Evolutionary conservation across 192 early-diverging fungal species (phyloP).

Genomic region (Obelidium mucronatum): DNA sequence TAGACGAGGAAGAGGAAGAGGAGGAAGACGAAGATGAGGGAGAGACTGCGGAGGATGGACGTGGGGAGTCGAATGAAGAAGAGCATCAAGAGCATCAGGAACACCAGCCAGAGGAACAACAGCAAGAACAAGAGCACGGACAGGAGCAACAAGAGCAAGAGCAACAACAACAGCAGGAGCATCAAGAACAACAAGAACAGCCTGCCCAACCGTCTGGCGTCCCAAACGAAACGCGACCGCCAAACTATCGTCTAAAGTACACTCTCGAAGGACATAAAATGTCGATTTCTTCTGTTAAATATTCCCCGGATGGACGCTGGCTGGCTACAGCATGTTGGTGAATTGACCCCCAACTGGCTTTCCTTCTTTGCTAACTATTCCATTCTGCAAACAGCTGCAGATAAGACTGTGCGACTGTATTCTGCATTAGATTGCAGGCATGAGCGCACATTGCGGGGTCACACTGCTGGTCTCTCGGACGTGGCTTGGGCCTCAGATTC

Average conservation of each 20-base stretch:
- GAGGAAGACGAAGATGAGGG: too few relatives aligned
- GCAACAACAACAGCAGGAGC: background rate
- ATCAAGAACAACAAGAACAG: background rate
- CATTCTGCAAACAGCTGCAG: constrained; percentile 75
- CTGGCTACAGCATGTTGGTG: constrained; percentile 86
- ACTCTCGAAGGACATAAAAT: constrained; percentile 94
- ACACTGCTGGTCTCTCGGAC: constrained; percentile 93
- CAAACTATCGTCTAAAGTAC: constrained; percentile 87
- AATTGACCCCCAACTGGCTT: too few relatives aligned
- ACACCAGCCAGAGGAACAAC: background rate
- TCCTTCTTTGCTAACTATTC: background rate
- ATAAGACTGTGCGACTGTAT: constrained; percentile 96
- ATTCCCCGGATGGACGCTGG: constrained; percentile 98
- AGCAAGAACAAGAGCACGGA: background rate
- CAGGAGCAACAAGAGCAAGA: background rate
- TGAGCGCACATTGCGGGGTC: constrained; percentile 87
- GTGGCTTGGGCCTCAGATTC: constrained; percentile 97
- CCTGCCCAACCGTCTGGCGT: background rate
- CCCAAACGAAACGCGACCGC: constrained; percentile 31
- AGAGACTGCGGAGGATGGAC: too few relatives aligned
- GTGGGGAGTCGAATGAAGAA: too few relatives aligned
- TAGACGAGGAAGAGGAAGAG: background rate
- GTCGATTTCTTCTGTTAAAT: constrained; percentile 94
- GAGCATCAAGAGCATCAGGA: background rate
- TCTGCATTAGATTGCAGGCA: constrained; percentile 85